Evolutionary conservation across 2,329 filamentous ascomycete genomes (phyloP).

Genomic region (Colletotrichum camelliae): DNA sequence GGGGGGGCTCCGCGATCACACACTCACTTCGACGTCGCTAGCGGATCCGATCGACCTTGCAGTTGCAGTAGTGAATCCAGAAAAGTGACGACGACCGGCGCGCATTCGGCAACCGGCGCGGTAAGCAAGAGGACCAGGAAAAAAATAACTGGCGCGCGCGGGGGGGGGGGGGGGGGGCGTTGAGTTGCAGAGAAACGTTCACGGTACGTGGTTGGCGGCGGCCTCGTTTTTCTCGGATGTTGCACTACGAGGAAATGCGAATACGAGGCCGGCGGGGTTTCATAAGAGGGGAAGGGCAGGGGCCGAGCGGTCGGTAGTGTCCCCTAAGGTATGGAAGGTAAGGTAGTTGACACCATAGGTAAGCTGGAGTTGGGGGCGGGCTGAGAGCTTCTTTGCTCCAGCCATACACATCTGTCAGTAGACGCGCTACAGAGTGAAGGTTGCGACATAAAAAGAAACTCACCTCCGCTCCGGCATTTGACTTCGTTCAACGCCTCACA

Average conservation of each 20-base stretch:
- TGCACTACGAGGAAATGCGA: background rate
- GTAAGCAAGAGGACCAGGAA: background rate
- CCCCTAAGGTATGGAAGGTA: too few species aligned
- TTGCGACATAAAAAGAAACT: background rate
- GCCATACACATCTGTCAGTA: background rate
- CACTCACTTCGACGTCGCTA: background rate
- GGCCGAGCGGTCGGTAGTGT: background rate
- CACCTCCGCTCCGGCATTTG: background rate
- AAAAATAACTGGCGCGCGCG: background rate
- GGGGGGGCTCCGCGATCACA: background rate
- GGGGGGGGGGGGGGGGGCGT: background rate
- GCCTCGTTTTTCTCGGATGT: conserved; percentile 21
- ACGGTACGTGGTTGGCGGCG: conserved; percentile 12
- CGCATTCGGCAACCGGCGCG: background rate
- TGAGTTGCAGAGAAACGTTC: conserved; percentile 12
- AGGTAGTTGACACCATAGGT: background rate
- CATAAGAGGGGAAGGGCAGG: background rate
- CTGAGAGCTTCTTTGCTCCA: background rate
- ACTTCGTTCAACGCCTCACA: background rate
- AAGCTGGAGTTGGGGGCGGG: background rate
- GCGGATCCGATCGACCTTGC: background rate
- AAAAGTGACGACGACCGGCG: background rate
- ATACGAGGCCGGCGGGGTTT: conserved; percentile 10
- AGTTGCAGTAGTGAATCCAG: background rate
- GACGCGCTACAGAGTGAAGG: background rate